Evolutionary conservation across 2,329 filamentous ascomycete species (phyloP).

Genomic region (Colletotrichum phormii): DNA sequence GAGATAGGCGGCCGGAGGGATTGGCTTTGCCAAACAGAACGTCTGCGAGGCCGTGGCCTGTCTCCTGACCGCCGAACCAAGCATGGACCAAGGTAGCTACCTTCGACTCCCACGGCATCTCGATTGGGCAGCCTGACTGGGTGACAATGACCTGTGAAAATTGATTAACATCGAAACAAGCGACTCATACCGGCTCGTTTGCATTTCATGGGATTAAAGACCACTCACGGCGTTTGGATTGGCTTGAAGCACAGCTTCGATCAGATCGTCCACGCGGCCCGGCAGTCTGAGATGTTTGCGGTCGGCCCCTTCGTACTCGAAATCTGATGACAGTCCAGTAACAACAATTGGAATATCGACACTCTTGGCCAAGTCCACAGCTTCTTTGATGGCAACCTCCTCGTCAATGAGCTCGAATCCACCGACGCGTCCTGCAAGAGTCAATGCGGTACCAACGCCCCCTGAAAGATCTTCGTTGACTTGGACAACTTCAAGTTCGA

Average conservation of each 20-base stretch:
- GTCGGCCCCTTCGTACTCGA: constrained; percentile 84
- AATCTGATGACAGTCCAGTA: constrained; percentile 82
- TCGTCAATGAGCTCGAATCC: constrained; percentile 68
- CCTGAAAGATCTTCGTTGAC: constrained; percentile 40
- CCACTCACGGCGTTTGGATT: constrained; percentile 72
- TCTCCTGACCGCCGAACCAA: constrained; percentile 91
- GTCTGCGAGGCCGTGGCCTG: constrained; percentile 83
- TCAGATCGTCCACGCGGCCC: constrained; percentile 75
- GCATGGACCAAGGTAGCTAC: constrained; percentile 75
- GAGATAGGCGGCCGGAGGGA: constrained; percentile 79
- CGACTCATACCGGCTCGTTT: constrained; percentile 48
- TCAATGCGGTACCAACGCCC: constrained; percentile 39
- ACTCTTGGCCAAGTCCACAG: constrained; percentile 73
- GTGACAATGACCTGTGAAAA: constrained; percentile 68
- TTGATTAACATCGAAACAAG: neutral
- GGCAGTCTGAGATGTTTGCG: constrained; percentile 84
- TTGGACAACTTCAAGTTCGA: constrained; percentile 28
- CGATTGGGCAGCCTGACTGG: constrained; percentile 81
- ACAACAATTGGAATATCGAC: constrained; percentile 83
- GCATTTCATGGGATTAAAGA: too few relatives aligned
- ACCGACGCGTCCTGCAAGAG: constrained; percentile 60
- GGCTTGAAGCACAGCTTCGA: constrained; percentile 71
- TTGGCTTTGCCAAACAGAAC: constrained; percentile 80
- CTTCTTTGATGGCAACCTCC: constrained; percentile 70
- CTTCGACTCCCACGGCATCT: constrained; percentile 74